phyloP scores from a whole-genome alignment of 73 alveolate genomes.

The Blepharisma japonicum region DNA sequence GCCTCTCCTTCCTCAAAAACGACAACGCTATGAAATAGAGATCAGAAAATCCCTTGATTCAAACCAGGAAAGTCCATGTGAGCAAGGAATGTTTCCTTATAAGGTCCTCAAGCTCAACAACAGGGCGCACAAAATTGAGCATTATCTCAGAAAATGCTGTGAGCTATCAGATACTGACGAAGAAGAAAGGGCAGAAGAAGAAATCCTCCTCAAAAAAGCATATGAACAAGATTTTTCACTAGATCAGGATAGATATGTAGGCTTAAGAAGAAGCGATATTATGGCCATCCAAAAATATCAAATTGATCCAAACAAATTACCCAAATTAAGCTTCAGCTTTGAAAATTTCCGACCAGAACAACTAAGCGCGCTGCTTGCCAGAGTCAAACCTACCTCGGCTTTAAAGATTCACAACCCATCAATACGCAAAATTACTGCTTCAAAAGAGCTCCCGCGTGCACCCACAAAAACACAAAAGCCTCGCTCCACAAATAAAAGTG shows the following conservation, averaged over 20 bases:
- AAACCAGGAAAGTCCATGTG: background rate
- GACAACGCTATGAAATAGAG: background rate
- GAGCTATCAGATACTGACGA: constrained; percentile 30
- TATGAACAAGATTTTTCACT: background rate
- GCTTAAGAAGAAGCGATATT: constrained; percentile 12
- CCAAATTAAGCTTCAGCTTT: constrained; percentile 9
- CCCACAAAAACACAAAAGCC: constrained; percentile 20
- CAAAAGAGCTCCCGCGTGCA: constrained; percentile 1
- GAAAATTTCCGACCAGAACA: constrained; percentile 26
- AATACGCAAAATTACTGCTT: background rate
- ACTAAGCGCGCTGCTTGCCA: constrained; percentile 11
- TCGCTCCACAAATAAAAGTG: background rate
- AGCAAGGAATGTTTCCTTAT: background rate
- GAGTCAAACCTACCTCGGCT: background rate
- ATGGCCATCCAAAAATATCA: constrained; percentile 1
- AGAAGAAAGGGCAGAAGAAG: constrained; percentile 26
- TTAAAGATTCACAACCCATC: background rate
- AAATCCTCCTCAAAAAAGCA: background rate
- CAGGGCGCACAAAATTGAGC: constrained; percentile 16
- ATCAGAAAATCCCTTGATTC: background rate
- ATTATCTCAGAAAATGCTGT: constrained; percentile 11
- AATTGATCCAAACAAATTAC: constrained; percentile 24
- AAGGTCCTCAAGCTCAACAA: background rate
- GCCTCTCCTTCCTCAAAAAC: constrained; percentile 2
- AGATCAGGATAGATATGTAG: constrained; percentile 12